phyloP scores from a whole-genome alignment of 139 green algal genomes.

The Ettlia oleoabundans region DNA sequence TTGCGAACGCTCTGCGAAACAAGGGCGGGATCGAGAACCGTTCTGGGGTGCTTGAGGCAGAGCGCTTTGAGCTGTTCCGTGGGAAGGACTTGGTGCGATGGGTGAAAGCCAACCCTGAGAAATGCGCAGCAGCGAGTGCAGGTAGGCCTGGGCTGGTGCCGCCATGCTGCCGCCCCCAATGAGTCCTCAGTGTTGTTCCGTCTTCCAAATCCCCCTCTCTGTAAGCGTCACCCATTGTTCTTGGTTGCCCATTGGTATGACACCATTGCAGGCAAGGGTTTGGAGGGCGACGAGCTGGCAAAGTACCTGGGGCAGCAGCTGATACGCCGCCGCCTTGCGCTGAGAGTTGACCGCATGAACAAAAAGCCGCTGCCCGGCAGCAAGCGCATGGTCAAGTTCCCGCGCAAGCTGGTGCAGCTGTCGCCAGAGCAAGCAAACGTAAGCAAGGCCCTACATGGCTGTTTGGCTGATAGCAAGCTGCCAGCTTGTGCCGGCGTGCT shows the following conservation, averaged over 20 bases:
- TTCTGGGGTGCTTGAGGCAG: conserved; percentile 36
- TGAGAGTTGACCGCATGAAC: conserved; percentile 60
- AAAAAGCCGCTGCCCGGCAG: conserved; percentile 78
- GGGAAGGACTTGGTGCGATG: conserved; percentile 58
- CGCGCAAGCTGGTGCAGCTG: conserved; percentile 58
- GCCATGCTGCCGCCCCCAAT: not conserved
- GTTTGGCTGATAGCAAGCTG: too few species aligned
- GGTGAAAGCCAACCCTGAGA: conserved; percentile 40
- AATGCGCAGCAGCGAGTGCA: conserved; percentile 7
- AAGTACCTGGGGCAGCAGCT: conserved; percentile 49
- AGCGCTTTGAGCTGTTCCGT: conserved; percentile 64
- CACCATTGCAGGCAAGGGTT: conserved; percentile 24
- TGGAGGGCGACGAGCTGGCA: conserved; percentile 21
- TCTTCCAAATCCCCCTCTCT: not conserved
- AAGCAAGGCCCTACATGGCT: too few species aligned
- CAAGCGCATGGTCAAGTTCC: conserved; percentile 74
- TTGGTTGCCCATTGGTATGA: not conserved
- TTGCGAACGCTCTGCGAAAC: conserved; percentile 46
- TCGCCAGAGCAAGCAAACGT: conserved; percentile 3
- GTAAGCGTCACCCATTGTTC: not conserved
- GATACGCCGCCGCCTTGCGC: conserved; percentile 51
- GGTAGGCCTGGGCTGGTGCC: not conserved
- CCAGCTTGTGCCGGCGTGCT: too few species aligned
- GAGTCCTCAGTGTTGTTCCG: too few species aligned
- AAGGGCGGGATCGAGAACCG: conserved; percentile 55